Base-by-base conservation (phyloP, 2,329 filamentous ascomycete species). In the Calonectria montana region DNA sequence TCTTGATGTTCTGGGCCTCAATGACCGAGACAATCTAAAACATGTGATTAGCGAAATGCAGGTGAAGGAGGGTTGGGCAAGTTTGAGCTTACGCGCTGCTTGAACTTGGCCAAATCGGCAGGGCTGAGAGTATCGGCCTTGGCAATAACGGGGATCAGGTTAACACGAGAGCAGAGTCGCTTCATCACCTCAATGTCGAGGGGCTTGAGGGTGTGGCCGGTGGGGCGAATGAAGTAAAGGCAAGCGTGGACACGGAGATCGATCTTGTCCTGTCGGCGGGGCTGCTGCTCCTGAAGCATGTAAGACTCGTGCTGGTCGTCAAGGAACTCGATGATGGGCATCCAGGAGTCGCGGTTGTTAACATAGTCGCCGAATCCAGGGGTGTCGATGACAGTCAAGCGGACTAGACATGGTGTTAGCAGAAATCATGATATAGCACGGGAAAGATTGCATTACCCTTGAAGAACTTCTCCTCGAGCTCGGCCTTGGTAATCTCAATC, bases 381-480 rank as follows among this genome's bases (percentile, higher is more conserved):
- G 76, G 97, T 99, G 85, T 99, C 97, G 84, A 99, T 99, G 82
- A 99, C 97, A 76, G 97, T 99, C 83, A 99, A 88, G 84, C 97
- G 97, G 84, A 99, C 97, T 98, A 82, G 66, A 72, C 10, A 47
- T 41, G 66, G 16, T 53, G 73, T 80, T 75, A 79, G 77, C 71
- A 64, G 53, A 45, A 62, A 64, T 45, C 43, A 59, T n/a, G 53
- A 41, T 23, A 66, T 23, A 65, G 27, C 25, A 69, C 70, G 69
- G 63, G 21, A 15, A 65, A 65, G 43, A n/a, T 57, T 65, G 71
- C 31, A 53, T 69, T 88, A 98, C 96, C 96, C 91, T 99, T 99
- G 93, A 99, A 99, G 91, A 99, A 99, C 90, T 99, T 99, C 93
- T 99, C 97, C 88, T 99, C 97, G 76, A 99, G 89, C 89, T 99